Base-by-base conservation (phyloP, 495 filamentous ascomycete genomes). In the Chaetomidium leptoderma region DNA sequence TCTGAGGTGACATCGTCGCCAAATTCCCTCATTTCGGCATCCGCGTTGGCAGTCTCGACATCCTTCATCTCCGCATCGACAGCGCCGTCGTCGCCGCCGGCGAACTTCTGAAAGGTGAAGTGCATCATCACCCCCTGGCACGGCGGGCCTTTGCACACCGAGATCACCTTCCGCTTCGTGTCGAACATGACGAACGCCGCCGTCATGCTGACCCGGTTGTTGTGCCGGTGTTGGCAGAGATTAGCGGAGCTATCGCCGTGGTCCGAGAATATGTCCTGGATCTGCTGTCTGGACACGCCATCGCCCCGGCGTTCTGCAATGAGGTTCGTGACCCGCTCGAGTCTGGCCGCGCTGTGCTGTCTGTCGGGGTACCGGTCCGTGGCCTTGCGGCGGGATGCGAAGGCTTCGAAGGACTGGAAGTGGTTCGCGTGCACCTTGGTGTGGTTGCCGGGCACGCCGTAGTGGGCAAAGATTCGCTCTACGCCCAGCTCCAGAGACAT, bases 141-240 rank as follows among this genome's bases (percentile, higher is more conserved):
- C 44, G 53, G 33, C 9, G 54, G 45, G n/a, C 45, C 54, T 14
- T 43, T 49, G 45, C 54, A 42, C n/a, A 57, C 26, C 24, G 54
- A 42, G 17, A 50, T 16, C 17, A 49, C 17, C n/a, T 17, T n/a
- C 10, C n/a, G 23, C 3, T 9, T 2, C 23, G 27, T 37, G 35
- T 50, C 24, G 14, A 42, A 49, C 45, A 49, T 50, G 16, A 43
- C 54, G 17, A 57, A 14, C 23, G n/a, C 44, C 23, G 42, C 44
- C 17, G 45, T 49, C 44, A 42, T 43, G 35, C 9, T 30, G 37
- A 4, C 4, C 26, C 3, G 10, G 26, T n/a, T 8, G 17, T 32
- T 26, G 0, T 50, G 26, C 0, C 10, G 2, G 26, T 57, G 35
- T 33, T 32, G 24, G 35, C 44, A 49, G 26, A 57, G 9, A 26